A percentile compares a stretch with the other conserved stretches of the same genome.
Evolutionary conservation across 2,329 filamentous ascomycete species (phyloP).

Genomic region (Penicillium hesseltinei): DNA sequence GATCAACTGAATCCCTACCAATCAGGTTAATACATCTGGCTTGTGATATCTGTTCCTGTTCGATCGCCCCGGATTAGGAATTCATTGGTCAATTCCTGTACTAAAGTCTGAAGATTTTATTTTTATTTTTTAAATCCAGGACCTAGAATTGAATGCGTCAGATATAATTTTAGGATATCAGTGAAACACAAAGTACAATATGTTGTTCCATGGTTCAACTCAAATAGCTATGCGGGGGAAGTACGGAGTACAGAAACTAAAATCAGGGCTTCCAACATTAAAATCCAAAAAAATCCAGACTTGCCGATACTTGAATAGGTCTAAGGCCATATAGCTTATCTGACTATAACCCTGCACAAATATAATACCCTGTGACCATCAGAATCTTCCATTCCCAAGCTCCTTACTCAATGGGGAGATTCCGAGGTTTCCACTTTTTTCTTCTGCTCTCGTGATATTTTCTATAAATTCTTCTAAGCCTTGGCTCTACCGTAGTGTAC

Average conservation of each 20-base stretch:
- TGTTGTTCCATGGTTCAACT: background rate
- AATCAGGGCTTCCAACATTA: background rate
- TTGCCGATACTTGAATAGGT: background rate
- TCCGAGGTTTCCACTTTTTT: slow-evolving; percentile 6
- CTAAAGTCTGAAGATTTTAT: background rate
- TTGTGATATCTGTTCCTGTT: slow-evolving; percentile 1
- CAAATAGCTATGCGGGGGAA: background rate
- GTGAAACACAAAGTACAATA: background rate
- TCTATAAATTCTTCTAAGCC: background rate
- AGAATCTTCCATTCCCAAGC: slow-evolving; percentile 8
- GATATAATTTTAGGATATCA: background rate
- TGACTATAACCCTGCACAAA: background rate
- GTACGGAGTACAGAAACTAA: background rate
- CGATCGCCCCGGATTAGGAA: background rate
- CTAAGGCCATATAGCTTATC: slow-evolving; percentile 5
- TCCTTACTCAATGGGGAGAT: slow-evolving; percentile 12
- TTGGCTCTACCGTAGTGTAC: background rate
- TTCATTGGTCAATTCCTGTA: slow-evolving; percentile 5
- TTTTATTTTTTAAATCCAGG: background rate
- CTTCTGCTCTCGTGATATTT: background rate
- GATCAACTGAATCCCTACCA: background rate
- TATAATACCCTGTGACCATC: slow-evolving; percentile 4
- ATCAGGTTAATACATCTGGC: background rate
- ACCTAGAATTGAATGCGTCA: background rate
- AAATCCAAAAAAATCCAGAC: background rate